Evolutionary conservation across 2,329 filamentous ascomycete species (phyloP), one percentile per base, ranked within the genome.

Genomic region (Fusarium sp.): DNA sequence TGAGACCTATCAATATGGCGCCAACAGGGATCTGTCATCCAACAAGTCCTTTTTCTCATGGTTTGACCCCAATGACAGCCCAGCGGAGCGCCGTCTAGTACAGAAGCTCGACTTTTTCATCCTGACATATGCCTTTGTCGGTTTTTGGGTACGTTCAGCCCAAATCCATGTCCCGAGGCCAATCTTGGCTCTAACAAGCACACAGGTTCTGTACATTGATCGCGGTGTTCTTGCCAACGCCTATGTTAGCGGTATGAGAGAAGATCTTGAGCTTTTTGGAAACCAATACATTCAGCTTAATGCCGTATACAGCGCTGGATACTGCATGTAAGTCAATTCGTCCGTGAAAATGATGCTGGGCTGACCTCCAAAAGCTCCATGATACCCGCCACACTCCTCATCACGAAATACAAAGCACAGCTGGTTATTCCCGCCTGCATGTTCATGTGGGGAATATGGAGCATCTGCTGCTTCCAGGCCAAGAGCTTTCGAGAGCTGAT

Each of bases 371-470:
- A 12, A 15, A 63, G 61, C 12, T 63, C 61, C 22, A 63, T 63
- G 61, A 63, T 63, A 17, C 61, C 61, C 2, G 61, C 22, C 22
- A 63, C 61, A 14, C 33, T 63, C 4, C 79, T 89, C 1, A 86
- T 89, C 71, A 86, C 83, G 33, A 76, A 79, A 47, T 63, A 81
- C 9, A 81, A 87, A 2, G 86, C 89, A 82, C 83, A 85, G 66
- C 88, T 84, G 79, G 76, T 87, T 0, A 85, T 89, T n/a, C 88
- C 88, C 0, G 82, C 83, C 10, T 81, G 89, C 72, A 87, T 90
- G 66, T 73, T 89, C 3, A 78, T 82, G 6, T 90, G 89, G 89
- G 88, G 88, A 0, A 79, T 90, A 22, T 88, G 90, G 70, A 90
- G 88, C 0, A 81, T 91, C 15, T 80, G 89, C 6, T 88, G 90